These are phyloP conservation scores for Nidularia pulvinata DNA, from an alignment of 768 basidiomycete species.

Conservation along the genomic window DNA sequence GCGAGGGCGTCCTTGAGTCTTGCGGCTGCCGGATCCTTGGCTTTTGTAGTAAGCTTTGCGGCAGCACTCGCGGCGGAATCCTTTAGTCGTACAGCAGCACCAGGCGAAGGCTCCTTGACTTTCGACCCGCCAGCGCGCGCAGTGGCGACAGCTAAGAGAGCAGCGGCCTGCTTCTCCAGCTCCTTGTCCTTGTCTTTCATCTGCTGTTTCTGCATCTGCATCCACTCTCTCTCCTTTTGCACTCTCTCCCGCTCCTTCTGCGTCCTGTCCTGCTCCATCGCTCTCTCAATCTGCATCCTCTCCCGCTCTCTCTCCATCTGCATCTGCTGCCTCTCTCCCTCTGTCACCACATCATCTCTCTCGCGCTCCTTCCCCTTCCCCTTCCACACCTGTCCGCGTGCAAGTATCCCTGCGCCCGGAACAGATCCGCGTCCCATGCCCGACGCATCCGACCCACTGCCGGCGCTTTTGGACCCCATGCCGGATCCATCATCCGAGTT, in stretches of 20 bases:
- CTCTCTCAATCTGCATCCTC: slow-evolving; percentile 3
- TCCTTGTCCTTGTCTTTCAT: background rate
- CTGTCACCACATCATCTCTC: slow-evolving; percentile 3
- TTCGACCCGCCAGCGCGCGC: background rate
- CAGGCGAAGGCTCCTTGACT: background rate
- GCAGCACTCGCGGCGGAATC: background rate
- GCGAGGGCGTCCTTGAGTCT: slow-evolving; percentile 19
- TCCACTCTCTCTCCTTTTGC: slow-evolving; percentile 2
- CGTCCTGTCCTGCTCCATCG: slow-evolving; percentile 5
- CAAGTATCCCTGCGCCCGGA: background rate
- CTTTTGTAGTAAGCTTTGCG: no score
- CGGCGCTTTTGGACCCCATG: slow-evolving; percentile 30
- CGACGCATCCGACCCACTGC: slow-evolving; percentile 27
- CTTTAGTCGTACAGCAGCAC: background rate
- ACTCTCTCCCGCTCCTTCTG: background rate
- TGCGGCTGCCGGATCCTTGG: slow-evolving; percentile 1
- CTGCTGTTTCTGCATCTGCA: background rate
- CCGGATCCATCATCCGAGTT: slow-evolving; percentile 50
- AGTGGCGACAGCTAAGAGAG: background rate
- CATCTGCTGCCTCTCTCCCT: background rate
- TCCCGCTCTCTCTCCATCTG: slow-evolving; percentile 1
- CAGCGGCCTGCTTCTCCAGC: background rate
- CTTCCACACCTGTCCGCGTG: background rate
- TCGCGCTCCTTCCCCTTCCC: slow-evolving; percentile 4
- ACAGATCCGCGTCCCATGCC: slow-evolving; percentile 5